Evolutionary conservation across 2,329 filamentous ascomycete species (phyloP).

Genomic region (Neofusicoccum laricinum): DNA sequence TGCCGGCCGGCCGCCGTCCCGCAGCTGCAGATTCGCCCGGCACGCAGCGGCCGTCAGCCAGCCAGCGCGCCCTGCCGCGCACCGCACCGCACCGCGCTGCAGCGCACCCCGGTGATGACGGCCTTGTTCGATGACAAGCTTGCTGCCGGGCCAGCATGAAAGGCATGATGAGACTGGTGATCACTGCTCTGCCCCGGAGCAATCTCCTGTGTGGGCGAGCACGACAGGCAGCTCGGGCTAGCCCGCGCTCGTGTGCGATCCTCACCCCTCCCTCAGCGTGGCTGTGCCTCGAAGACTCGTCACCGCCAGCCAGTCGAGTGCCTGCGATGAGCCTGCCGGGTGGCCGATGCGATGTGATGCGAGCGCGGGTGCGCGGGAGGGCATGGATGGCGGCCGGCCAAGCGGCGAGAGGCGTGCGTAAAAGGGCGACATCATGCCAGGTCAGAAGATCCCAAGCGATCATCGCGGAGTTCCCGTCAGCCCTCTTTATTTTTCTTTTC

Average conservation of each 20-base stretch:
- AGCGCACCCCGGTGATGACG: neutral
- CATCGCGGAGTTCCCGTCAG: slow-evolving; percentile 9
- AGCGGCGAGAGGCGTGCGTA: neutral
- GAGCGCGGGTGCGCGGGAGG: slow-evolving; percentile 9
- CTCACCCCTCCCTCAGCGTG: neutral
- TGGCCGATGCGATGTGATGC: neutral
- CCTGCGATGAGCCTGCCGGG: too few relatives aligned
- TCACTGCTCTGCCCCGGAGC: slow-evolving; percentile 1
- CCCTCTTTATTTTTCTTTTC: neutral
- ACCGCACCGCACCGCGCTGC: neutral
- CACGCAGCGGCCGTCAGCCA: slow-evolving; percentile 10
- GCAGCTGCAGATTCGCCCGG: slow-evolving; percentile 13
- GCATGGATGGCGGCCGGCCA: neutral
- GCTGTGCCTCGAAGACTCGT: neutral
- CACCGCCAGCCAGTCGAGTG: neutral
- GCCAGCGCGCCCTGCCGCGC: neutral
- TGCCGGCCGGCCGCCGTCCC: slow-evolving; percentile 12
- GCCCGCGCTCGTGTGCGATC: neutral
- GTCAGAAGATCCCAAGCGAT: slow-evolving; percentile 15
- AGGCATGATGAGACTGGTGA: neutral
- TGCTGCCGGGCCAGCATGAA: neutral
- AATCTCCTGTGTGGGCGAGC: slow-evolving; percentile 15
- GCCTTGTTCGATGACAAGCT: neutral
- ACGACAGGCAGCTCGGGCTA: slow-evolving; percentile 9
- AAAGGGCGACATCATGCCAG: slow-evolving; percentile 5